These are phyloP conservation scores for Annulohypoxylon maeteangense DNA, from an alignment of 495 filamentous ascomycete species.

Conservation along the genomic window DNA sequence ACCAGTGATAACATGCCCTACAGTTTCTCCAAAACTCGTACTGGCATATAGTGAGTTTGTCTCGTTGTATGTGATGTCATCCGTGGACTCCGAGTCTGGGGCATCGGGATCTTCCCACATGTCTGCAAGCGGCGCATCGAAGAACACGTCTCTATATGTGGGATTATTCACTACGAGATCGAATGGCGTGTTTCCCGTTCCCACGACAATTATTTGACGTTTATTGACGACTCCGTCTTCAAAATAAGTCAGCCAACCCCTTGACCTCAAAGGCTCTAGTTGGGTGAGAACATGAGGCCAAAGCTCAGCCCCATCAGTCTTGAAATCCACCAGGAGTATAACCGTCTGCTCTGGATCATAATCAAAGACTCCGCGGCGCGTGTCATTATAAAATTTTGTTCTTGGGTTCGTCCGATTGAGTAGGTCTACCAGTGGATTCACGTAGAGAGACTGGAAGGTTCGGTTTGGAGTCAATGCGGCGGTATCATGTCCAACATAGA, in stretches of 20 bases:
- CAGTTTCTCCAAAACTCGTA: conserved; percentile 55
- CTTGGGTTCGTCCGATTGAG: conserved; percentile 65
- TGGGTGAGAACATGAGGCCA: conserved; percentile 69
- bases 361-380: conserved; percentile 69
- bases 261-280: conserved; percentile 71
- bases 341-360: conserved; percentile 68
- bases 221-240: conserved; percentile 61
- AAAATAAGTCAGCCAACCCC: conserved; percentile 68
- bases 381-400: conserved; percentile 55
- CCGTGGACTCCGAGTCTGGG: conserved; percentile 11
- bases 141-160: conserved; percentile 71
- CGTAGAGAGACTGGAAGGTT: conserved; percentile 71
- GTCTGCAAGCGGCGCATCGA: conserved; percentile 68
- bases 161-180: conserved; percentile 61
- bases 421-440: conserved; percentile 69
- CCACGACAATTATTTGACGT: conserved; percentile 79
- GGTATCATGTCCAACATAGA: conserved; percentile 69
- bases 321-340: conserved; percentile 78
- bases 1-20: conserved; percentile 60
- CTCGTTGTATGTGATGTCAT: conserved; percentile 50
- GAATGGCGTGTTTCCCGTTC: conserved; percentile 81
- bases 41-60: conserved; percentile 67
- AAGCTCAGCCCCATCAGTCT: conserved; percentile 61
- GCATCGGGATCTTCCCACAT: conserved; percentile 52
- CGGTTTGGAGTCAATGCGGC: conserved; percentile 63